These are phyloP conservation scores for Zygotorulaspora mrakii DNA, from an alignment of 1,139 yeast genomes.

Conservation along the genomic window DNA sequence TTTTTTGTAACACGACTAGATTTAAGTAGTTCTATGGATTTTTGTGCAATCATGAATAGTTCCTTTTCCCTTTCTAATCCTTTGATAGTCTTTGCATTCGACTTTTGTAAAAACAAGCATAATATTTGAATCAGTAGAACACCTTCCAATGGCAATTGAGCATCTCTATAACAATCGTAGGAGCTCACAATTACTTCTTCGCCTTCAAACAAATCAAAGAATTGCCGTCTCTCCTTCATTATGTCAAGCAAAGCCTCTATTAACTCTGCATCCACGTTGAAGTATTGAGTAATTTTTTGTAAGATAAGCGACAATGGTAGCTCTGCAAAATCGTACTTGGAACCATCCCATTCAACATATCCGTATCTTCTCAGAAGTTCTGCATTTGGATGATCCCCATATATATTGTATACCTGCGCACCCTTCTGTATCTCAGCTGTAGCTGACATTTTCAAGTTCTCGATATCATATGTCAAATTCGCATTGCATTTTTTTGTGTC, in stretches of 20 bases:
- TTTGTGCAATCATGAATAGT: slow-evolving; percentile 31
- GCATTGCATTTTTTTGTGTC: slow-evolving; percentile 81
- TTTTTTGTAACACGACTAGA: slow-evolving; percentile 31
- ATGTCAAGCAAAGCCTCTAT: slow-evolving; percentile 30
- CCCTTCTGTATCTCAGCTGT: slow-evolving; percentile 58
- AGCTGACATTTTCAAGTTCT: slow-evolving; percentile 62
- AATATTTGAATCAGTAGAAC: slow-evolving; percentile 49
- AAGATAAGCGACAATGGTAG: slow-evolving; percentile 47
- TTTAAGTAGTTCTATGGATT: slow-evolving; percentile 36
- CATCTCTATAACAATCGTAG: slow-evolving; percentile 57
- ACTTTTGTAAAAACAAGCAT: slow-evolving; percentile 21
- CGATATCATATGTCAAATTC: slow-evolving; percentile 49
- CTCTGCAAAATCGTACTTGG: slow-evolving; percentile 80
- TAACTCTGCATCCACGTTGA: slow-evolving; percentile 31
- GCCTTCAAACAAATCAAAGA: slow-evolving; percentile 43
- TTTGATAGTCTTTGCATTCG: slow-evolving; percentile 12
- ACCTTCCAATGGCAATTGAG: slow-evolving; percentile 57
- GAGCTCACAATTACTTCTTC: slow-evolving; percentile 54
- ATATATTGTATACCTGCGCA: slow-evolving; percentile 79
- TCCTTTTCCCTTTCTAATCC: slow-evolving; percentile 13
- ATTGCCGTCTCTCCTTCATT: slow-evolving; percentile 33
- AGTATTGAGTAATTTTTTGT: slow-evolving; percentile 22
- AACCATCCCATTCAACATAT: slow-evolving; percentile 73
- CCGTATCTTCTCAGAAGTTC: slow-evolving; percentile 89
- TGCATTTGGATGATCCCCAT: slow-evolving; percentile 86